phyloP scores from a whole-genome alignment of 2,329 filamentous ascomycete species.

The Paracamarosporium sp. region DNA sequence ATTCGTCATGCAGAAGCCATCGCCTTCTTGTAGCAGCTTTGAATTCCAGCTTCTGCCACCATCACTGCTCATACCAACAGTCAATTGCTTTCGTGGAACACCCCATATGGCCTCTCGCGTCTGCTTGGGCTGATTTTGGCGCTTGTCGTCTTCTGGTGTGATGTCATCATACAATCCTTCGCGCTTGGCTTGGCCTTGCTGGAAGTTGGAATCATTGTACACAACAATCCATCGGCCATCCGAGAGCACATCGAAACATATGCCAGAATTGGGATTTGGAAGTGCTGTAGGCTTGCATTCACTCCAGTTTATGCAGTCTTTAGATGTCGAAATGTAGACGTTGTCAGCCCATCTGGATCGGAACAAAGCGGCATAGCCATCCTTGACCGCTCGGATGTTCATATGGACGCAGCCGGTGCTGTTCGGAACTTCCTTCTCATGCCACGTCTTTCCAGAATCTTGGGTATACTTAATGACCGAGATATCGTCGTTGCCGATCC shows the following conservation, averaged over 20 bases:
- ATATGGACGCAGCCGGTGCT: slow-evolving; percentile 54
- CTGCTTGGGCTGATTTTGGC: slow-evolving; percentile 46
- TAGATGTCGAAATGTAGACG: slow-evolving; percentile 51
- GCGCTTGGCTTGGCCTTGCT: slow-evolving; percentile 40
- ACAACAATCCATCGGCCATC: slow-evolving; percentile 48
- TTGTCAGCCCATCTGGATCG: slow-evolving; percentile 56
- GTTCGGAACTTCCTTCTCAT: slow-evolving; percentile 45
- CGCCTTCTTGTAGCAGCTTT: slow-evolving; percentile 52
- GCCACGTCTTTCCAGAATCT: slow-evolving; percentile 51
- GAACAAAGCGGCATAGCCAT: slow-evolving; percentile 48
- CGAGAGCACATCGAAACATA: slow-evolving; percentile 47
- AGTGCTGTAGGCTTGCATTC: slow-evolving; percentile 43
- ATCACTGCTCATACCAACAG: slow-evolving; percentile 46
- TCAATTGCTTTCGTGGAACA: slow-evolving; percentile 47
- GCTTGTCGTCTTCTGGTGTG: slow-evolving; percentile 48
- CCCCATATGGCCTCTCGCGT: slow-evolving; percentile 54
- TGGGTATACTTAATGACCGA: slow-evolving; percentile 48
- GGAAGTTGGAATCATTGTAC: slow-evolving; percentile 50
- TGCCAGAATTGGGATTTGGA: slow-evolving; percentile 55
- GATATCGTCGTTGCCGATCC: slow-evolving; percentile 55
- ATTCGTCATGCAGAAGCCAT: slow-evolving; percentile 56
- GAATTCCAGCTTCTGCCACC: slow-evolving; percentile 48
- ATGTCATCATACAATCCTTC: slow-evolving; percentile 56
- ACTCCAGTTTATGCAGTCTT: slow-evolving; percentile 49
- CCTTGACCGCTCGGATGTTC: slow-evolving; percentile 46